Evolutionary conservation across 208 protist species (phyloP), one percentile per base, ranked within the genome.

Genomic region (Trypanosoma theileri): DNA sequence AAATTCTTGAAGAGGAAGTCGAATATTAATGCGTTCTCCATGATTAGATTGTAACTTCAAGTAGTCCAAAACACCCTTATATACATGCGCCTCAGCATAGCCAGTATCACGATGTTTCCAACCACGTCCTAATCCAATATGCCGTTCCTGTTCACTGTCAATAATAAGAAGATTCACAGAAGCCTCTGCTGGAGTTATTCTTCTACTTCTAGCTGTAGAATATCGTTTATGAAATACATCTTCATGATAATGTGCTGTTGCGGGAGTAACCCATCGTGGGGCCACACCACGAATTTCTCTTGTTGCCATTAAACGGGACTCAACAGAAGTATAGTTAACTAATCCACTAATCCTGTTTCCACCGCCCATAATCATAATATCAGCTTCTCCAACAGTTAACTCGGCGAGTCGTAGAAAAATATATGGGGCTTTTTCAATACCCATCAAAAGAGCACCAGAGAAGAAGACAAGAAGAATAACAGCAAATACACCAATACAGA

Each of bases 81-180:
- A 85, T 10, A 98, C 83, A 55, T 97, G 82, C 8, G 81, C 75
- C 71, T 98, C 93, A 35, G 79, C 83, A 48, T 88, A 90, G 22
- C 87, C 89, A 0, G 96, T 79, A 12, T 76, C 69, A 12, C 91
- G 81, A 60, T 93, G 88, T 13, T 46, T 35, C 94, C 94, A 98
- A 7, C 64, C 73, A n/a, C 94, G 66, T 9, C 96, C 95, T n/a
- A 98, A 71, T 14, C 87, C 88, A 0, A 94, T 69, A 19, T 66
- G 11, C 19, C 80, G 53, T 70, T 96, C 90, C 4, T 73, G 67
- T 40, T 73, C 75, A 12, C 85, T 82, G 80, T 97, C 82, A 54
- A 86, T 79, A 22, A 96, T 50, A 1, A 97, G 51, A n/a, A 95
- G 22, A 60, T 80, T 95, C 13, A 59, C 66, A 8, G 56, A 11